Base-by-base conservation (phyloP, 345 rosid genomes). In the Salix koriyanagi region DNA sequence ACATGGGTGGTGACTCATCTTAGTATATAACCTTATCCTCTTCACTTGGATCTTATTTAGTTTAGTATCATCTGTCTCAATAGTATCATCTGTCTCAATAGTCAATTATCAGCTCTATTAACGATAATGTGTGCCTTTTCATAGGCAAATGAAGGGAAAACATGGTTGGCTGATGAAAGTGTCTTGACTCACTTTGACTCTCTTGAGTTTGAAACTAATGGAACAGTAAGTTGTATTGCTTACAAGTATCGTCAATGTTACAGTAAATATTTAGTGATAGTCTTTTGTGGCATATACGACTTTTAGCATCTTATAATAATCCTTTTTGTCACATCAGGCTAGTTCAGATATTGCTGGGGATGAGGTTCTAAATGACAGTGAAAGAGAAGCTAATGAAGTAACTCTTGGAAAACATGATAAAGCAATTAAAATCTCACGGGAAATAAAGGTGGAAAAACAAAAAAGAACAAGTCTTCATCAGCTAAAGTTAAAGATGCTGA, bases 81-180 rank as follows among this genome's bases (percentile, higher is more conserved):
- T 74, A 30, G 18, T 26, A 16, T 42, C 32, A 30, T 44, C 50
- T 26, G 23, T 58, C 7, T 62, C 64, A 9, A 7, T 30, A 42
- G 70, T 30, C 72, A 41, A 18, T 23, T 75, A 48, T 28, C 44
- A 18, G 67, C 41, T 67, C 21, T 61, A n/a, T 77, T 82, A 64
- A 65, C 50, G 11, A 48, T 36, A 4, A 69, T 73, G 52, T 64
- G 73, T 82, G 71, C 72, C 28, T 81, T 84, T 71, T 78, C 72
- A 73, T 84, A 93, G 97, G 92, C 77, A 73, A 83, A 70, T 74
- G 89, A 87, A 84, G 85, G 90, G 76, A 68, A 83, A 75, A 85
- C 93, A 60, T 96, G 99, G 99, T 77, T 96, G 83, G 91, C 90
- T 79, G 98, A 92, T 78, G 96, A 88, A 83, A 87, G 83, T 82